Evolutionary conservation across 2,329 filamentous ascomycete genomes (phyloP), one percentile per base, ranked within the genome.

Genomic region (Coniochaeta prunicola): DNA sequence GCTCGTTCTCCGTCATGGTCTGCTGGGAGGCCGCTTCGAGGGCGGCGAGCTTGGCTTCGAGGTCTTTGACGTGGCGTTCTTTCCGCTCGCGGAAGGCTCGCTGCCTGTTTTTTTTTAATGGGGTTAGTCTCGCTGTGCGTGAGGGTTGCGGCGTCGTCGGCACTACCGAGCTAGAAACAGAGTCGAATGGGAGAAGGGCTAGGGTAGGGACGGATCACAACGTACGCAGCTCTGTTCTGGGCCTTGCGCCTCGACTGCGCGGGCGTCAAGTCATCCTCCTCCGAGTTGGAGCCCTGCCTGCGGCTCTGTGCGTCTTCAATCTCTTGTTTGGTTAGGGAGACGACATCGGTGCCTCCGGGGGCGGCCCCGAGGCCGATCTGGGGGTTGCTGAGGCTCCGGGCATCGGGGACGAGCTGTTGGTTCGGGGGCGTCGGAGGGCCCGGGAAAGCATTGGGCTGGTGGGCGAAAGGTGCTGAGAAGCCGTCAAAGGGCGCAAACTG

Each of bases 81-180:
- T 97, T 97, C 65, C 93, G 88, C 74, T 97, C 93, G 61, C 93
- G 91, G 73, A 97, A 97, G 33, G 94, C 93, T 66, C 93, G 88
- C 80, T 97, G 94, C 54, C 93, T 97, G 63, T 30, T 42, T 9
- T 50, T 9, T 50, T 6, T 34, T 10, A 24, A 9, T 1, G n/a
- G n/a, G n/a, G 59, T 66, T 56, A 65, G 61, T 31, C n/a, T 24
- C 36, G 19, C 4, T n/a, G n/a, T n/a, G 36, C 17, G 33, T 36
- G 4, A 36, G 33, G n/a, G n/a, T n/a, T n/a, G n/a, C n/a, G n/a
- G n/a, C n/a, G n/a, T n/a, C n/a, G n/a, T n/a, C n/a, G n/a, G n/a
- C n/a, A n/a, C n/a, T n/a, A n/a, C n/a, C n/a, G n/a, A n/a, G n/a
- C n/a, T 19, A n/a, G 12, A 56, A 15, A 26, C 38, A 31, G 56